These are phyloP conservation scores for Triticum timopheevii DNA, from an alignment of 176 grass and related monocot genomes.

Conservation along the genomic window DNA sequence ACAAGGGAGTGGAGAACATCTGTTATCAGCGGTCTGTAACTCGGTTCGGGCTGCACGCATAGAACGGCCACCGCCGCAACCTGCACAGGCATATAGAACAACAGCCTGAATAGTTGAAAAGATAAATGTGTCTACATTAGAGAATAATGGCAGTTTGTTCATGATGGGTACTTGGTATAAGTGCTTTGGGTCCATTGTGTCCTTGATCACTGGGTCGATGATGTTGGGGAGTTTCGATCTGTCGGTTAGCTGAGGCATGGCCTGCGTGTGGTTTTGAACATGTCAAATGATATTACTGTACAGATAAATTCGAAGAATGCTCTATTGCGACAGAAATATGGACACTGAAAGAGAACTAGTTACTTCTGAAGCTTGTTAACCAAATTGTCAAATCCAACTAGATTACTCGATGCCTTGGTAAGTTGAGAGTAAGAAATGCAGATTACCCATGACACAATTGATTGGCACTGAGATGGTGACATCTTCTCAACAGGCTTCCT, in stretches of 20 bases:
- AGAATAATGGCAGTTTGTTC: slow-evolving; percentile 9
- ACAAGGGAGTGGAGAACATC: slow-evolving; percentile 96
- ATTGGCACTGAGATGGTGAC: slow-evolving; percentile 76
- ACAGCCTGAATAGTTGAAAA: neutral
- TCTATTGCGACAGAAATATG: neutral
- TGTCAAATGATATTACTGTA: slow-evolving; percentile 16
- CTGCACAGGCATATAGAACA: slow-evolving; percentile 37
- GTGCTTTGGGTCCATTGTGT: slow-evolving; percentile 93
- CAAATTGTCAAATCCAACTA: neutral
- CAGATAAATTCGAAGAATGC: neutral
- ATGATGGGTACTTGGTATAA: slow-evolving; percentile 75
- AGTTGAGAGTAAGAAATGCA: neutral
- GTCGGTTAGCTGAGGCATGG: slow-evolving; percentile 95
- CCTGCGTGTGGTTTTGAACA: slow-evolving; percentile 43
- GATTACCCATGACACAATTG: slow-evolving; percentile 93
- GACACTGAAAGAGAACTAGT: neutral
- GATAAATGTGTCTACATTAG: neutral
- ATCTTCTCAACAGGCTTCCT: slow-evolving; percentile 91
- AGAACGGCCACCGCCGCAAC: slow-evolving; percentile 92
- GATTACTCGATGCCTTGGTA: neutral
- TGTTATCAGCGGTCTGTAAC: slow-evolving; percentile 94
- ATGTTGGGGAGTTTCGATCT: slow-evolving; percentile 92
- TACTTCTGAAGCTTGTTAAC: neutral
- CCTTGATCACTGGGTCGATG: slow-evolving; percentile 87
- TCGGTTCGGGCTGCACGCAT: slow-evolving; percentile 90